These are phyloP conservation scores for Candida silvatica DNA, from an alignment of 805 yeast species.

Conservation along the genomic window DNA sequence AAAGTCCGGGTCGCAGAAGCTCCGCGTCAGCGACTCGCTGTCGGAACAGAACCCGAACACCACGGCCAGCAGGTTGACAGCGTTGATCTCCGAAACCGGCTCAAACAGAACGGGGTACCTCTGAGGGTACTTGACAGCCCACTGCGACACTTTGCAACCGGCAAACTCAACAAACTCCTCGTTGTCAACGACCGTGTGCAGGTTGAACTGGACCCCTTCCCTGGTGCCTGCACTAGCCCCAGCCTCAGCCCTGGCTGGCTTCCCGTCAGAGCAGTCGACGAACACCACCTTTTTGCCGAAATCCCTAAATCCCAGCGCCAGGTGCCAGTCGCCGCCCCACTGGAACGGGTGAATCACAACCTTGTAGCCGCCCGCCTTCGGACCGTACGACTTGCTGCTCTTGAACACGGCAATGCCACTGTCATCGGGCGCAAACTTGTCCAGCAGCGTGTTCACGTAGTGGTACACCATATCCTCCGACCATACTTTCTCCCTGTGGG, in stretches of 20 bases:
- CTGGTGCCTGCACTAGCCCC: slow-evolving; percentile 1
- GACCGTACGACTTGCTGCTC: slow-evolving; percentile 18
- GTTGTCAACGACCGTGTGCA: slow-evolving; percentile 16
- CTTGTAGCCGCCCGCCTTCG: slow-evolving; percentile 12
- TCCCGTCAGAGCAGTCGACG: slow-evolving; percentile 17
- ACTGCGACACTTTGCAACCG: slow-evolving; percentile 19
- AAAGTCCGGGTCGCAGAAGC: slow-evolving; percentile 16
- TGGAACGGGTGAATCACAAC: slow-evolving; percentile 23
- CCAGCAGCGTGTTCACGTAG: slow-evolving; percentile 20
- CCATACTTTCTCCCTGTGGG: slow-evolving; percentile 20
- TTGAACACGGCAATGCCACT: slow-evolving; percentile 16
- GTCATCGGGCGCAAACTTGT: slow-evolving; percentile 12
- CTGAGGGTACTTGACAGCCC: slow-evolving; percentile 20
- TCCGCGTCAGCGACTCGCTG: slow-evolving; percentile 9
- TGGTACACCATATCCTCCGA: slow-evolving; percentile 22
- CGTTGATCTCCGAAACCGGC: slow-evolving; percentile 17
- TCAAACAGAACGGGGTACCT: slow-evolving; percentile 15
- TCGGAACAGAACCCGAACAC: slow-evolving; percentile 21
- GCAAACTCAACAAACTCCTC: slow-evolving; percentile 20
- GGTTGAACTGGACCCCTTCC: slow-evolving; percentile 12
- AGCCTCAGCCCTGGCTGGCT: too few relatives aligned
- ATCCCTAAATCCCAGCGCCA: slow-evolving; percentile 22
- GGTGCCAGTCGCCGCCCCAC: slow-evolving; percentile 25
- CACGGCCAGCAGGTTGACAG: slow-evolving; percentile 20
- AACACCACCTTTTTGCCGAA: slow-evolving; percentile 18